Base-by-base conservation (phyloP, 139 green algal genomes). In the Asterochloris sp. region DNA sequence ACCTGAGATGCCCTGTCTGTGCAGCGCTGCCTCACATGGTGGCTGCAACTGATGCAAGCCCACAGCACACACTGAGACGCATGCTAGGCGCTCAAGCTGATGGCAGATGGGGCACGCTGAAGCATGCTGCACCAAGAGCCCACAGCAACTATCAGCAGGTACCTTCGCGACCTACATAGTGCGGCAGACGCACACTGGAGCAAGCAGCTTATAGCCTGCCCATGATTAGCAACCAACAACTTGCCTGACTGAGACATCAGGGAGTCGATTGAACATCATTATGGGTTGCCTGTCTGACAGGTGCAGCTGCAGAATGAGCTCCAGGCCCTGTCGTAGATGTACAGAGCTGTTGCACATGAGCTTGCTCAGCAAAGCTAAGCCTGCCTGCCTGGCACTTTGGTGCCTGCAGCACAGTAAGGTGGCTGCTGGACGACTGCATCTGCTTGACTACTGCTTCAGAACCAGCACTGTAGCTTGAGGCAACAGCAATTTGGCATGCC, bases 331-430 rank as follows among this genome's bases (percentile, higher is more conserved):
- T 19, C 69, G 69, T 77, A 87, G 78, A 77, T 75, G 76, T 15
- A 17, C 67, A 27, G 16, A 47, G 47, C 86, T 83, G 24, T 86
- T 77, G 11, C 21, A 10, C 60, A 85, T 83, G 10, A 90, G 76
- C 16, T 87, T 85, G 2, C 66, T 69, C 68, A 90, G 69, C 81
- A 90, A 62, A 0, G 76, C 80, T 8, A 89, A 74, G 0, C 79
- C 83, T 8, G 82, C 85, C 75, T 82, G 71, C 13, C 61, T 24
- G 64, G n/a, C 73, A 15, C 28, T 38, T 19, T 60, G 26, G 21
- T 13, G 27, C 62, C 62, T 80, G 73, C 62, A 75, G 73, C 73
- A n/a, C n/a, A 54, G 6, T 54, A 54, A 54, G 38, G 38, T 6
- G 38, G 6, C 38, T 54, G 38, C 38, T 54, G 38, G 38, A 54